Base-by-base conservation (phyloP, 192 early-diverging fungal genomes). In the Umbelopsis isabellina region DNA sequence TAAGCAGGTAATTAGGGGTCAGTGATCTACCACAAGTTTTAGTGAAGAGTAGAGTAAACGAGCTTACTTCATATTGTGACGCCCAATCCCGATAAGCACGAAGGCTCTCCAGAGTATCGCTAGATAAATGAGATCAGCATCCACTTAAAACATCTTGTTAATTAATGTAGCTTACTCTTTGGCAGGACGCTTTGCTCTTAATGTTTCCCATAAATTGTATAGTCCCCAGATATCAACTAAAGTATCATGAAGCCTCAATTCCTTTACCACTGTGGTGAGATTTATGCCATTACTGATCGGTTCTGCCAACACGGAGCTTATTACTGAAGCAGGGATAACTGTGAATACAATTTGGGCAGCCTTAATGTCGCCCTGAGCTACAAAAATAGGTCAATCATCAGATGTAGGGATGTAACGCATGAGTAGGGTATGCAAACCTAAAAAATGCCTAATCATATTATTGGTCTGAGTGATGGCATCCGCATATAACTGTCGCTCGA, bases 381-480 rank as follows among this genome's bases (percentile, higher is more conserved):
- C 37, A 51, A 49, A 25, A 15, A 12, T 49, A 50, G 4, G 49
- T n/a, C 27, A 69, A 0, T 21, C 12, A 48, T n/a, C 23, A 13
- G 48, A 30, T 3, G 12, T 41, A 23, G 8, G 4, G 12, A 7
- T 20, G 20, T 27, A 69, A 23, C 15, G 16, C 18, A 21, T 47
- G 46, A 68, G 20, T 0, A 3, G 6, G 13, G 7, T n/a, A 47
- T 18, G 41, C 67, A 23, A 49, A 69, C 67, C 67, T 25, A 91
- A 72, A 49, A 86, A 87, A 8, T 71, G 68, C 41, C 90, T 80
- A 9, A 84, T 78, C 7, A 91, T 80, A 21, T 68, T 68, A 70
- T 83, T 87, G 66, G 51, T 65, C 51, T 77, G 75, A 15, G 81
- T 55, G 0, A 90, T 75, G 1, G 82, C 81, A 16, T 86, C 72